A percentile compares a stretch with the other conserved stretches of the same genome.
Conservation (phyloP, 208 protist genomes). For the Hexamita inflata region DNA sequence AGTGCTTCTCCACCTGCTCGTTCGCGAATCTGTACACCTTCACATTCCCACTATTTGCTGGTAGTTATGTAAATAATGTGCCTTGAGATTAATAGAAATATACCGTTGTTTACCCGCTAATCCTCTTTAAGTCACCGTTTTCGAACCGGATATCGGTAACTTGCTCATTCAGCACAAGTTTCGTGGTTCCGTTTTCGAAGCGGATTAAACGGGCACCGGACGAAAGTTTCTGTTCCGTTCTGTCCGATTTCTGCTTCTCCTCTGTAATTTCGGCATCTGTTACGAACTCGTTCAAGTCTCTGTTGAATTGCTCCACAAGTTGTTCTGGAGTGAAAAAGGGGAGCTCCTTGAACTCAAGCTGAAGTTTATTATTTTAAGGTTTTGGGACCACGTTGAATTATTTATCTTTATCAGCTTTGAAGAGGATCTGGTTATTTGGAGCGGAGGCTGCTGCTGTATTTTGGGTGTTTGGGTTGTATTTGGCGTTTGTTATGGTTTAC, state of each 20-base stretch:
- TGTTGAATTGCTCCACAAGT: not conserved
- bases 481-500: not conserved
- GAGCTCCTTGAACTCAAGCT: not conserved
- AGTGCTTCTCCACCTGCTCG: constrained; percentile 22
- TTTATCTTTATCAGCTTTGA: not conserved
- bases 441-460: not conserved
- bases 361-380: not conserved
- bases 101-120: not conserved
- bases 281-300: not conserved
- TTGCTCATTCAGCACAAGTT: not conserved
- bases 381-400: not conserved
- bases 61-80: constrained; percentile 14
- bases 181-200: constrained; percentile 21
- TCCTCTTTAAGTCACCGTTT: constrained; percentile 5
- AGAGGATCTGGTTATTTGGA: not conserved
- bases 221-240: not conserved
- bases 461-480: not conserved
- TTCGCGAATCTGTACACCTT: constrained; percentile 10
- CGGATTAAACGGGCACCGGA: not conserved
- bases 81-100: constrained; percentile 7
- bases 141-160: constrained; percentile 2
- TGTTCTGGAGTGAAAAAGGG: not conserved
- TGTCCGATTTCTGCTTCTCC: not conserved
- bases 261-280: not conserved
- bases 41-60: not conserved